Conservation (phyloP, 176 grass and related monocot species). For the Hyparrhenia diplandra region DNA sequence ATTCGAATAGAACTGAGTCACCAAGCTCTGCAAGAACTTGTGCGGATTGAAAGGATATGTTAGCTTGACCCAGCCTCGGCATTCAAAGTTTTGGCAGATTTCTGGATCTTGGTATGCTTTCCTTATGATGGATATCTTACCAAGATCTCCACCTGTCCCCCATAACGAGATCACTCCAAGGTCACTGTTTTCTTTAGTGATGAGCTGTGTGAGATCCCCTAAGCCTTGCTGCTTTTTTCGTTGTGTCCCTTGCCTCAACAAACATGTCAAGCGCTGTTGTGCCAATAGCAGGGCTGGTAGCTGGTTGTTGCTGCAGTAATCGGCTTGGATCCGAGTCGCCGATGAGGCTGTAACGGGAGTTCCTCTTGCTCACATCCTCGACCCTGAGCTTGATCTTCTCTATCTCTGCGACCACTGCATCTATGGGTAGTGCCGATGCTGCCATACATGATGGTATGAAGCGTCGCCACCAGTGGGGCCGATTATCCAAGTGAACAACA, state of each 20-base stretch:
- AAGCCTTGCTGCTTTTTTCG: not conserved
- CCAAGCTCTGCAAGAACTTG: not conserved
- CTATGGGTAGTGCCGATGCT: not conserved
- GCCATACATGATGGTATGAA: not conserved
- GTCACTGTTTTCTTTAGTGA: not conserved
- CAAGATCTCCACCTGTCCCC: not conserved
- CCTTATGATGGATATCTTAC: not conserved
- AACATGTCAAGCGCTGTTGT: not conserved
- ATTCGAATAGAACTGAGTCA: not conserved
- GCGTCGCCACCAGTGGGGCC: not conserved
- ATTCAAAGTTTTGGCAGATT: not conserved
- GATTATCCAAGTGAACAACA: not conserved
- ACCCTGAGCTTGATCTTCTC: not conserved
- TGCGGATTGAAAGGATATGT: not conserved
- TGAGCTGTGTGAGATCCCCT: not conserved
- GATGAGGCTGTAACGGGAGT: not conserved
- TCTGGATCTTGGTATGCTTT: not conserved
- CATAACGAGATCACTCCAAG: not conserved
- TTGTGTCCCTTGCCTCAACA: not conserved
- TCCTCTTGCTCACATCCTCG: not conserved
- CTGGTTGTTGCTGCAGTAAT: not conserved
- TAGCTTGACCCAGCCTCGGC: not conserved
- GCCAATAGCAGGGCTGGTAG: not conserved
- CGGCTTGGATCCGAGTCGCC: not conserved
- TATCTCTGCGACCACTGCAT: not conserved